Percentiles rank a stretch among this genome's conserved stretches.
phyloP scores from a whole-genome alignment of 2,329 filamentous ascomycete genomes.

The Chalaropsis ovoidea region DNA sequence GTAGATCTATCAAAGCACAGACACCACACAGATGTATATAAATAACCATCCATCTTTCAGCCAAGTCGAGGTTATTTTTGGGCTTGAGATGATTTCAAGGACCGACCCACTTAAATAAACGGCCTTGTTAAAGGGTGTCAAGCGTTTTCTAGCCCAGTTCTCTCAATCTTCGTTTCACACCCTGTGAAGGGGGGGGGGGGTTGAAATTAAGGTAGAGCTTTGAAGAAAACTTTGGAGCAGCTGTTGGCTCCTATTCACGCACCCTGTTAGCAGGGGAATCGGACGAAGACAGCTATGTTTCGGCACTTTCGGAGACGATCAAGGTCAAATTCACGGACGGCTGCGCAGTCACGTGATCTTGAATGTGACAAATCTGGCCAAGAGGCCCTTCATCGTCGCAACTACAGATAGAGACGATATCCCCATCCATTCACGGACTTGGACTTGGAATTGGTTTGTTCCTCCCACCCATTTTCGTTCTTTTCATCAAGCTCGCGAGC shows the following conservation, averaged over 20 bases:
- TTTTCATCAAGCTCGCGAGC: not conserved
- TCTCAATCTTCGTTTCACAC: slow-evolving; percentile 5
- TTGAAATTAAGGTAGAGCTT: not conserved
- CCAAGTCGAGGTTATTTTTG: not conserved
- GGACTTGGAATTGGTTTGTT: not conserved
- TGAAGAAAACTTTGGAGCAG: too few relatives aligned
- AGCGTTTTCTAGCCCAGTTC: not conserved
- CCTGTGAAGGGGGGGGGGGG: not conserved
- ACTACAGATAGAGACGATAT: slow-evolving; percentile 3
- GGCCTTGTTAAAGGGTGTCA: not conserved
- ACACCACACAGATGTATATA: not conserved
- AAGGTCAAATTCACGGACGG: not conserved
- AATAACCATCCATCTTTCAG: not conserved
- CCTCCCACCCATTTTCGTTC: not conserved
- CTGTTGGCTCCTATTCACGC: too few relatives aligned
- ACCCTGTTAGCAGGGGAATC: not conserved
- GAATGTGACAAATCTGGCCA: not conserved
- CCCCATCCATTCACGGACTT: not conserved
- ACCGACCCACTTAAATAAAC: not conserved
- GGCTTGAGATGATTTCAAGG: not conserved
- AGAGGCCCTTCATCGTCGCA: not conserved
- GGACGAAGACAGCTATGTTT: not conserved
- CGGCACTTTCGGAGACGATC: not conserved
- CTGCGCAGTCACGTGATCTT: not conserved
- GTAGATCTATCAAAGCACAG: not conserved